These are phyloP conservation scores for Neurospora sp. DNA, from an alignment of 2,329 filamentous ascomycete genomes.

Conservation along the genomic window DNA sequence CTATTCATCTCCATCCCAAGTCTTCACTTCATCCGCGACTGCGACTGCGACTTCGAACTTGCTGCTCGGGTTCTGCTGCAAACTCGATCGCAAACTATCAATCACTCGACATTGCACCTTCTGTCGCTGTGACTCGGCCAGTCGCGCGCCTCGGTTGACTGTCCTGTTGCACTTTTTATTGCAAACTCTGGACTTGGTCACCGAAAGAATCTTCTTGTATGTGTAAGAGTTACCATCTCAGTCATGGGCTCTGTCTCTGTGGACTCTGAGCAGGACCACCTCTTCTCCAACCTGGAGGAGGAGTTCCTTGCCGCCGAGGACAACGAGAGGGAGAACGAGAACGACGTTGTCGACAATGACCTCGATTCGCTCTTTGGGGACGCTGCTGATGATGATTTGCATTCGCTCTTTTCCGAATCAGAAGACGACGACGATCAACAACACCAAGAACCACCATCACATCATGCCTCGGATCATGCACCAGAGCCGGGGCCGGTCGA, in stretches of 20 bases:
- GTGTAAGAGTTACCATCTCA: not conserved
- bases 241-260: not conserved
- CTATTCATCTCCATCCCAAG: not conserved
- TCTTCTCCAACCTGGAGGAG: not conserved
- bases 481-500: not conserved
- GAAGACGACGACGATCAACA: constrained; percentile 3
- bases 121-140: not conserved
- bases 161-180: not conserved
- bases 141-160: not conserved
- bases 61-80: not conserved
- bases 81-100: not conserved
- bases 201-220: not conserved
- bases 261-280: not conserved
- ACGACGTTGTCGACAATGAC: constrained; percentile 5
- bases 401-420: constrained; percentile 13
- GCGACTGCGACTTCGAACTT: not conserved
- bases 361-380: constrained; percentile 14
- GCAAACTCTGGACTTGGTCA: not conserved
- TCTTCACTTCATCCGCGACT: not conserved
- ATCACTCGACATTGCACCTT: not conserved
- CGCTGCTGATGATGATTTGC: constrained; percentile 8
- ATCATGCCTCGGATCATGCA: not conserved
- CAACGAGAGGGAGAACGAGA: not conserved
- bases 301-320: not conserved
- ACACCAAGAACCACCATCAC: not conserved